Base-by-base conservation (phyloP, 768 basidiomycete genomes). In the Mycena sanguinolenta region DNA sequence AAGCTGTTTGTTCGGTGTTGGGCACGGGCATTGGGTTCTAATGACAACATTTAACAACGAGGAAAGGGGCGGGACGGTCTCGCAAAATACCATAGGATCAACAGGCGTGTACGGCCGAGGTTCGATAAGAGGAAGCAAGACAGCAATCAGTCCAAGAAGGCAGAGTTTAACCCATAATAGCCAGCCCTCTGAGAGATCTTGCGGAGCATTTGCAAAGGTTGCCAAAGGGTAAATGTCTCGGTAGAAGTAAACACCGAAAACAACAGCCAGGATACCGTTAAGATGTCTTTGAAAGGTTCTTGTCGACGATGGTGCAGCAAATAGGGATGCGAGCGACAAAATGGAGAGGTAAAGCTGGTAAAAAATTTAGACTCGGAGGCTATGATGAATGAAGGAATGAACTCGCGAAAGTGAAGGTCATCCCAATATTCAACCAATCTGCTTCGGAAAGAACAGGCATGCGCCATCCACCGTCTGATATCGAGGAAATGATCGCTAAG, bases 151-250 rank as follows among this genome's bases (percentile, higher is more conserved):
- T 2, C 81, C 75, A 17, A 91, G 70, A 7, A 73, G 52, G 4
- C 79, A 38, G 16, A 90, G 70, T 60, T 79, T 81, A 8, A 69
- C 39, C 78, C 80, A 80, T 4, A 82, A 63, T 8, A 76, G 61
- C 25, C 76, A 19, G 81, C 76, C 69, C 70, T 81, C 62, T 82
- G 61, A 73, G 80, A 80, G 3, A 77, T 81, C 90, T 83, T 88
- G 16, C 81, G 83, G 66, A 82, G 55, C 28, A 69, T 69, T 49
- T 10, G 80, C 78, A 75, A 80, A 88, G 0, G 89, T 91, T 6
- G 84, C 80, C 6, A 90, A 75, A 2, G 91, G 90, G 80, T 84
- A 90, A 12, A 91, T 57, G 69, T 88, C 84, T 16, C 90, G 84
- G 69, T 88, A 90, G 28, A 79, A 77, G 71, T 85, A 90, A 1